Evolutionary conservation across 805 yeast genomes (phyloP).

Genomic region (Candida oleophila): DNA sequence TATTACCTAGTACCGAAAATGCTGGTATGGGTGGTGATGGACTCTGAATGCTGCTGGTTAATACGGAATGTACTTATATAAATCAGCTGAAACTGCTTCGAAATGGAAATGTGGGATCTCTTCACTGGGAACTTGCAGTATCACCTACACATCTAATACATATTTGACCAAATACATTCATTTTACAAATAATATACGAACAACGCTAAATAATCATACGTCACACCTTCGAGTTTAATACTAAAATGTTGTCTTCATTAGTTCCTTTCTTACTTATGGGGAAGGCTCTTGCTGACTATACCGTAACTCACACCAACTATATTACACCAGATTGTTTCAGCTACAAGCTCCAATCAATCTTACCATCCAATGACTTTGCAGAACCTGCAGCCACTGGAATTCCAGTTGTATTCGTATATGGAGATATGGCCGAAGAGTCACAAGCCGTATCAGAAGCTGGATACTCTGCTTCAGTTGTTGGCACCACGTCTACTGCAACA

Average conservation of each 20-base stretch:
- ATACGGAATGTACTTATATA: no score
- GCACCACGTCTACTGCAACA: constrained; percentile 14
- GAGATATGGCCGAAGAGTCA: constrained; percentile 5
- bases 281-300: constrained; percentile 9
- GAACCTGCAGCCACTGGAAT: constrained; percentile 23
- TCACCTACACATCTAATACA: not conserved
- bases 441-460: constrained; percentile 4
- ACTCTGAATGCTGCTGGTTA: not conserved
- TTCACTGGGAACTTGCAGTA: not conserved
- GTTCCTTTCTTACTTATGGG: constrained; percentile 4
- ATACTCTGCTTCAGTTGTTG: constrained; percentile 8
- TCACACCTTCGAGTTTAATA: no score
- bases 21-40: no score
- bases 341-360: constrained; percentile 14
- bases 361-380: constrained; percentile 15
- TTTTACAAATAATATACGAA: not conserved
- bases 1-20: no score
- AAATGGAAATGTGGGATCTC: not conserved
- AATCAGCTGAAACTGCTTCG: not conserved
- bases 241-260: constrained; percentile 7
- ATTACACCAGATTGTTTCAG: constrained; percentile 23
- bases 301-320: constrained; percentile 23
- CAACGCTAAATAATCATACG: not conserved
- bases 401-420: constrained; percentile 30
- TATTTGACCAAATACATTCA: not conserved